A percentile compares a stretch with the other conserved stretches of the same genome.
Conservation (phyloP, 2,329 filamentous ascomycete species). For the Juglanconis juglandina region DNA sequence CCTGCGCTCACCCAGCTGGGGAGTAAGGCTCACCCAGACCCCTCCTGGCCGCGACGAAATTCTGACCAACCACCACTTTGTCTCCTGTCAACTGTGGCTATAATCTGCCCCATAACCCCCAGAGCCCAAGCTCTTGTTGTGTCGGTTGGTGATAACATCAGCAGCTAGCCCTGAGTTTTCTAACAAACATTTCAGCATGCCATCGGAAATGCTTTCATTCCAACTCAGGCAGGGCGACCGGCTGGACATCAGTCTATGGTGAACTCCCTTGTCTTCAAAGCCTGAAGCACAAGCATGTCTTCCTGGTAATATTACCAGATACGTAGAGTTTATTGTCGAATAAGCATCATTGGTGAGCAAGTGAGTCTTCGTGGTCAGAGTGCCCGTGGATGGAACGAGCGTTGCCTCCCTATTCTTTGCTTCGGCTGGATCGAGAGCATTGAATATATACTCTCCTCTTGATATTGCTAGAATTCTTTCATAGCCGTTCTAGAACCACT, state of each 20-base stretch:
- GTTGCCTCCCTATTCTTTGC: constrained; percentile 25
- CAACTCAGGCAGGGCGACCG: constrained; percentile 30
- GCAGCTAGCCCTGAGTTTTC: background rate
- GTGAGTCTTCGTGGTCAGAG: constrained; percentile 21
- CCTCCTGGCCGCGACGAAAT: too few species aligned
- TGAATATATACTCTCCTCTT: constrained; percentile 26
- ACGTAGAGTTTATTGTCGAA: constrained; percentile 29
- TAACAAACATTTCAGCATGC: constrained; percentile 23
- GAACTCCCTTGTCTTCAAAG: constrained; percentile 23
- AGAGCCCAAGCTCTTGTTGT: too few species aligned
- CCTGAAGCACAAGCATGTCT: constrained; percentile 27
- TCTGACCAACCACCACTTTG: too few species aligned
- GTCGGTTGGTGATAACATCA: too few species aligned
- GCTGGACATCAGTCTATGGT: constrained; percentile 24
- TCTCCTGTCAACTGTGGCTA: too few species aligned
- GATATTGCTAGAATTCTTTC: too few species aligned
- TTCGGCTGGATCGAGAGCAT: constrained; percentile 22
- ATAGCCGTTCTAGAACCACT: too few species aligned
- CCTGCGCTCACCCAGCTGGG: too few species aligned
- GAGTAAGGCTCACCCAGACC: too few species aligned
- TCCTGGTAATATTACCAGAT: constrained; percentile 32
- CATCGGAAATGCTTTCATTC: constrained; percentile 25
- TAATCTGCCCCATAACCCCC: too few species aligned
- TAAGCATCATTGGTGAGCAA: constrained; percentile 30
- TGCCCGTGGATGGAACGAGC: constrained; percentile 22